Evolutionary conservation across 148 eudicot genomes (phyloP).

Genomic region (Fagopyrum tataricum): DNA sequence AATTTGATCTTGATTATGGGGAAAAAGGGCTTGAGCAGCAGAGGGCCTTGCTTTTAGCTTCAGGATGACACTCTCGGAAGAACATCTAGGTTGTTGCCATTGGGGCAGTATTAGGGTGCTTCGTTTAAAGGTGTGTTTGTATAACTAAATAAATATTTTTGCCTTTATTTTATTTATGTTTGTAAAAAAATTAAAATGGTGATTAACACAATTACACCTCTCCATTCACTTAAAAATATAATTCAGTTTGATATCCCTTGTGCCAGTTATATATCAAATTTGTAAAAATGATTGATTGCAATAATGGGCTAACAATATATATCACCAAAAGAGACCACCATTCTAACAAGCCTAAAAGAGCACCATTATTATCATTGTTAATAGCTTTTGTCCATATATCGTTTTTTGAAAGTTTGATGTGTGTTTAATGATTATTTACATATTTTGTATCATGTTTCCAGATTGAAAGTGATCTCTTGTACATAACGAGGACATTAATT

Average conservation of each 20-base stretch:
- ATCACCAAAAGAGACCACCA: too few species aligned
- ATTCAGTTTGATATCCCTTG: too few species aligned
- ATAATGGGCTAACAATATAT: too few species aligned
- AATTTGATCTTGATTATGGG: constrained; percentile 13
- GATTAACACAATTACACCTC: too few species aligned
- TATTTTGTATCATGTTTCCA: constrained; percentile 20
- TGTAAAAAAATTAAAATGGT: too few species aligned
- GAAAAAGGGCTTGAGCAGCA: not conserved
- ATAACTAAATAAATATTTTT: too few species aligned
- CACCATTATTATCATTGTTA: too few species aligned
- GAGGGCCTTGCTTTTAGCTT: not conserved
- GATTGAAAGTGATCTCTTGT: constrained; percentile 72
- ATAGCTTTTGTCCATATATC: not conserved
- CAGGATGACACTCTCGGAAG: not conserved
- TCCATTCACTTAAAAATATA: too few species aligned
- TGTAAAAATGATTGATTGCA: too few species aligned
- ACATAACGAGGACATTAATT: constrained; percentile 64
- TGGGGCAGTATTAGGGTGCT: not conserved
- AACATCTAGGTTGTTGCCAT: not conserved
- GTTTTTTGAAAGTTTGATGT: not conserved
- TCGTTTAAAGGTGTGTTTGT: not conserved
- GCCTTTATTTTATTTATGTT: not conserved
- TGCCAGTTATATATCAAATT: too few species aligned
- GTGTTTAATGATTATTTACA: not conserved
- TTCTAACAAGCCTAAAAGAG: too few species aligned